Percentiles rank a stretch among this genome's conserved stretches.
These are phyloP conservation scores for Chlamydomonas schloesseri DNA, from an alignment of 139 green algal genomes.

Conservation along the genomic window DNA sequence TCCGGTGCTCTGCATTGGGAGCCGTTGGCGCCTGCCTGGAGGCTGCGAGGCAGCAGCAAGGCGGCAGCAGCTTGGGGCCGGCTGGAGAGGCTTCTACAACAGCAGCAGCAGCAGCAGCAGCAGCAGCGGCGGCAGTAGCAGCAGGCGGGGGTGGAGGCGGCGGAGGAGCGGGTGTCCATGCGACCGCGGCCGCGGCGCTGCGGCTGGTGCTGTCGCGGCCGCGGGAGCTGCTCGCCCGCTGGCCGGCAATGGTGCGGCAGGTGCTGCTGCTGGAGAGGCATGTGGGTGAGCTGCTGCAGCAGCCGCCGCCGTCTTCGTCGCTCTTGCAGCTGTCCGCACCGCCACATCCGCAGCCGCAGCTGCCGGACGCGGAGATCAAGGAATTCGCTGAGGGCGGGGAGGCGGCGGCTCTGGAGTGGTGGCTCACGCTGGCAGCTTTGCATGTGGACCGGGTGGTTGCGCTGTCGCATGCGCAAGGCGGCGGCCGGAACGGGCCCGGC, in stretches of 20 bases:
- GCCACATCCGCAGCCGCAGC: too few species aligned
- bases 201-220: not conserved
- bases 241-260: slow-evolving; percentile 12
- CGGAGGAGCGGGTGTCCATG: not conserved
- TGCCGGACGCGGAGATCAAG: too few species aligned
- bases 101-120: not conserved
- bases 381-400: too few species aligned
- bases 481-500: too few species aligned
- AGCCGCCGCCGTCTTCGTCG: too few species aligned
- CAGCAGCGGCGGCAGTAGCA: too few species aligned
- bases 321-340: too few species aligned
- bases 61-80: not conserved
- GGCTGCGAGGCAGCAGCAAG: too few species aligned
- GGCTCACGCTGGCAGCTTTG: slow-evolving; percentile 5
- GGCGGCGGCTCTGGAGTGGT: not conserved
- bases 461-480: not conserved
- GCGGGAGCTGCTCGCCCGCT: not conserved
- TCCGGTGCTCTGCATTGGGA: too few species aligned
- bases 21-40: too few species aligned
- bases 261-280: slow-evolving; percentile 26
- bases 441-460: slow-evolving; percentile 9
- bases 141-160: too few species aligned
- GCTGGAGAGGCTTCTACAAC: not conserved
- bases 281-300: not conserved
- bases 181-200: not conserved